Evolutionary conservation across 1,139 yeast species (phyloP).

Genomic region (Yamadazyma triangularis): DNA sequence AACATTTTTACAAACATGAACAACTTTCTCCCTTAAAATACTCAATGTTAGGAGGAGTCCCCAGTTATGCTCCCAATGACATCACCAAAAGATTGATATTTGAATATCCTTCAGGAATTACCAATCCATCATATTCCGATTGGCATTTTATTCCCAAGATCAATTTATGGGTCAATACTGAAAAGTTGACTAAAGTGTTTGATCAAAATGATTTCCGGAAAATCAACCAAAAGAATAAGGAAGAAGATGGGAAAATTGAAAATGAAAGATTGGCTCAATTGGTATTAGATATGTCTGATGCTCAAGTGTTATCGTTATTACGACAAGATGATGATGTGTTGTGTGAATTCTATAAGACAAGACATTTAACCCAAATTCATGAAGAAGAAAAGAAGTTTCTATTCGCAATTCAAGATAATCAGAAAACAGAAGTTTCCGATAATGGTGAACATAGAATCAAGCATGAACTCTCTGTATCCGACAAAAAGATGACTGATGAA

Average conservation of each 20-base stretch:
- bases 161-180: slow-evolving; percentile 24
- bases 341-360: slow-evolving; percentile 29
- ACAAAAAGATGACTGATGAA: slow-evolving; percentile 6
- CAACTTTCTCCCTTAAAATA: slow-evolving; percentile 32
- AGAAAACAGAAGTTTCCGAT: slow-evolving; percentile 4
- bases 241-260: slow-evolving; percentile 10
- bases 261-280: slow-evolving; percentile 15
- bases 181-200: slow-evolving; percentile 14
- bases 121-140: slow-evolving; percentile 15
- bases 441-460: slow-evolving; percentile 5
- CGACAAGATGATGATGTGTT: slow-evolving; percentile 24
- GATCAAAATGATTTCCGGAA: slow-evolving; percentile 18
- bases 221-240: slow-evolving; percentile 1
- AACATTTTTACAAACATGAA: slow-evolving; percentile 32
- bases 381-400: slow-evolving; percentile 20
- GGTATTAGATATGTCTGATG: slow-evolving; percentile 18
- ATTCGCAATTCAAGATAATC: slow-evolving; percentile 9
- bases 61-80: slow-evolving; percentile 22
- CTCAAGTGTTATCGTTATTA: slow-evolving; percentile 16
- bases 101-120: slow-evolving; percentile 23
- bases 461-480: slow-evolving; percentile 2
- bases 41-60: slow-evolving; percentile 25
- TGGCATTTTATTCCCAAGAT: slow-evolving; percentile 29
- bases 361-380: slow-evolving; percentile 26
- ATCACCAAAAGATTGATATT: slow-evolving; percentile 18